Conservation (phyloP, 2,329 filamentous ascomycete species). For the Epichloe sibirici region DNA sequence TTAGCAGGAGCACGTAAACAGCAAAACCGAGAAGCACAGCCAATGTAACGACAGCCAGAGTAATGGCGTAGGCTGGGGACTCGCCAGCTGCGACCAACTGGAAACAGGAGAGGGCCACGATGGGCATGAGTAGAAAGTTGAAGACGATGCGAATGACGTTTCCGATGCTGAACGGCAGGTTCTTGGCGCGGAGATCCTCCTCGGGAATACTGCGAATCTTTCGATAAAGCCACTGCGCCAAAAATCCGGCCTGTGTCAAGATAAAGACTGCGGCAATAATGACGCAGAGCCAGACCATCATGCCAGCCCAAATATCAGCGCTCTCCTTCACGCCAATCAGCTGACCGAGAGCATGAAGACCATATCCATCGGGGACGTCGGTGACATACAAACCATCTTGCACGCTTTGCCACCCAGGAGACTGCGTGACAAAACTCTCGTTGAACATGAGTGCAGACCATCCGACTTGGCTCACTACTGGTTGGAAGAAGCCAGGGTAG, state of each 20-base stretch:
- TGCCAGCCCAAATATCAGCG: slow-evolving; percentile 82
- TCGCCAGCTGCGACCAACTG: slow-evolving; percentile 66
- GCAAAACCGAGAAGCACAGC: slow-evolving; percentile 61
- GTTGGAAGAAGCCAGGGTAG: slow-evolving; percentile 92
- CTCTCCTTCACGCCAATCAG: slow-evolving; percentile 66
- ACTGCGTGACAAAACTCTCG: slow-evolving; percentile 66
- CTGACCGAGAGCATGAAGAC: slow-evolving; percentile 67
- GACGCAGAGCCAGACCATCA: slow-evolving; percentile 80
- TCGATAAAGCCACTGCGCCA: slow-evolving; percentile 63
- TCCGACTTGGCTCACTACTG: slow-evolving; percentile 71
- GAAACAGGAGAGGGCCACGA: slow-evolving; percentile 79
- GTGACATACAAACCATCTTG: slow-evolving; percentile 79
- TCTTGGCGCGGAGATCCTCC: slow-evolving; percentile 83
- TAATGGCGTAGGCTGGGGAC: slow-evolving; percentile 61
- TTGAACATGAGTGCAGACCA: slow-evolving; percentile 95
- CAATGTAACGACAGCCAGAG: slow-evolving; percentile 62
- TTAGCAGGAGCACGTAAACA: slow-evolving; percentile 68
- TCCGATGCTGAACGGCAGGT: slow-evolving; percentile 73
- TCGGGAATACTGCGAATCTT: slow-evolving; percentile 59
- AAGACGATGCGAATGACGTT: slow-evolving; percentile 77
- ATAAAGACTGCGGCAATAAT: slow-evolving; percentile 57
- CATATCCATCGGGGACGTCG: slow-evolving; percentile 70
- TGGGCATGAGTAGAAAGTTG: slow-evolving; percentile 82
- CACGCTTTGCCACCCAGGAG: slow-evolving; percentile 52
- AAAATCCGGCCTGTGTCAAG: slow-evolving; percentile 66